Percentiles rank a stretch among this genome's conserved stretches.
These are phyloP conservation scores for Pisolithus microcarpus DNA, from an alignment of 768 basidiomycete species.

Conservation along the genomic window DNA sequence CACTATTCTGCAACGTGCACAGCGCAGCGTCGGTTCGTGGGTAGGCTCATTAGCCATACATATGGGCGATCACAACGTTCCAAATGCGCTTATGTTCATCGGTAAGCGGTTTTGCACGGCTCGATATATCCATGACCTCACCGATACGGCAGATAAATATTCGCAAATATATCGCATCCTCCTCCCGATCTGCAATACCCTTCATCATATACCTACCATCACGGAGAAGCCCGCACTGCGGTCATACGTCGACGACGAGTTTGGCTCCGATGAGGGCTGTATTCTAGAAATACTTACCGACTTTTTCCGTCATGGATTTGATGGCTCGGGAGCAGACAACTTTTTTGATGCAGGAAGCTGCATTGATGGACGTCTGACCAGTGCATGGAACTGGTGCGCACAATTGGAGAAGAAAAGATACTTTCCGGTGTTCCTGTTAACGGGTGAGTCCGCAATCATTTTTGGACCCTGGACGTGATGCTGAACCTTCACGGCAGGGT, in stretches of 20 bases:
- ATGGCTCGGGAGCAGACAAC: conserved; percentile 87
- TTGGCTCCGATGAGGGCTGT: conserved; percentile 66
- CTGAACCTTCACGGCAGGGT: conserved; percentile 39
- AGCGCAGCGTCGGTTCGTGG: conserved; percentile 75
- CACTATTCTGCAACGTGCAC: conserved; percentile 75
- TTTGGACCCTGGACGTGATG: background rate
- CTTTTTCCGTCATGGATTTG: conserved; percentile 84
- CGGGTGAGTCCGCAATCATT: conserved; percentile 41
- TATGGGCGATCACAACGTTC: conserved; percentile 73
- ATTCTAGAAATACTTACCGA: conserved; percentile 68
- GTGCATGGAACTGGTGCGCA: conserved; percentile 91
- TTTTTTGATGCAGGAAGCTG: conserved; percentile 83
- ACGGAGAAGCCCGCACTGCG: conserved; percentile 60
- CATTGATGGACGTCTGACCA: conserved; percentile 80
- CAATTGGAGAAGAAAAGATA: conserved; percentile 80
- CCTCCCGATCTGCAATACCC: conserved; percentile 77
- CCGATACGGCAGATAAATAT: conserved; percentile 56
- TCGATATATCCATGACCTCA: background rate
- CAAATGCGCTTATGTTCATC: conserved; percentile 73
- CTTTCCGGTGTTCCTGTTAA: conserved; percentile 71
- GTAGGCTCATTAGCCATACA: conserved; percentile 83
- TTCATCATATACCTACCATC: conserved; percentile 64
- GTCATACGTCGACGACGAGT: conserved; percentile 77
- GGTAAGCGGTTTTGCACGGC: conserved; percentile 27
- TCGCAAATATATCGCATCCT: conserved; percentile 89